phyloP scores from a whole-genome alignment of 371 early-diverging fungal genomes.

The Lichtheimia corymbifera region DNA sequence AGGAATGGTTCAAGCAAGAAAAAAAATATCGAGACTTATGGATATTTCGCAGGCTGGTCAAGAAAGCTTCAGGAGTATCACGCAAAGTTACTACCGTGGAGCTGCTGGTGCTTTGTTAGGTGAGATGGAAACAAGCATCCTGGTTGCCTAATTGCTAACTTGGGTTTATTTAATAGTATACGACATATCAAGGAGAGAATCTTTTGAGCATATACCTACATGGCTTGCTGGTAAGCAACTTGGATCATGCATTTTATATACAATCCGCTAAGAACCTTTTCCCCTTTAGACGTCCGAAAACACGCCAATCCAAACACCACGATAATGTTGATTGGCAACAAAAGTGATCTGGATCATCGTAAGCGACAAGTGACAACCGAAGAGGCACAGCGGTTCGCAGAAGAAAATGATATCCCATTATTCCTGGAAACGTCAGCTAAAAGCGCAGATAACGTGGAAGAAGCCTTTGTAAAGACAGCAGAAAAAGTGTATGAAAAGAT shows the following conservation, averaged over 20 bases:
- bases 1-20: conserved; percentile 18
- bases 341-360: conserved; percentile 78
- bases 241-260: background rate
- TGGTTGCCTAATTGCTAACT: background rate
- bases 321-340: conserved; percentile 93
- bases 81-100: conserved; percentile 96
- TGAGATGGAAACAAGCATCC: background rate
- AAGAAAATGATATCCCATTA: conserved; percentile 75
- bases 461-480: conserved; percentile 78
- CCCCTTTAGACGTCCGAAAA: conserved; percentile 65
- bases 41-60: conserved; percentile 82
- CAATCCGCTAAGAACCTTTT: background rate
- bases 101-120: conserved; percentile 84
- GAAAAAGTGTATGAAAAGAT: conserved; percentile 85
- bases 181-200: conserved; percentile 84
- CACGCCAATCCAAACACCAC: conserved; percentile 91
- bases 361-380: conserved; percentile 82
- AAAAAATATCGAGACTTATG: conserved; percentile 17
- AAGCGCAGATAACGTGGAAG: conserved; percentile 89
- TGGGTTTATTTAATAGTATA: conserved; percentile 55
- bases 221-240: conserved; percentile 82
- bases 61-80: conserved; percentile 95
- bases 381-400: conserved; percentile 90
- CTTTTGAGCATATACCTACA: conserved; percentile 87
- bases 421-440: conserved; percentile 96